Conservation (phyloP, 1,284 basidiomycete species). For the Neotropicomus parvogracilis region DNA sequence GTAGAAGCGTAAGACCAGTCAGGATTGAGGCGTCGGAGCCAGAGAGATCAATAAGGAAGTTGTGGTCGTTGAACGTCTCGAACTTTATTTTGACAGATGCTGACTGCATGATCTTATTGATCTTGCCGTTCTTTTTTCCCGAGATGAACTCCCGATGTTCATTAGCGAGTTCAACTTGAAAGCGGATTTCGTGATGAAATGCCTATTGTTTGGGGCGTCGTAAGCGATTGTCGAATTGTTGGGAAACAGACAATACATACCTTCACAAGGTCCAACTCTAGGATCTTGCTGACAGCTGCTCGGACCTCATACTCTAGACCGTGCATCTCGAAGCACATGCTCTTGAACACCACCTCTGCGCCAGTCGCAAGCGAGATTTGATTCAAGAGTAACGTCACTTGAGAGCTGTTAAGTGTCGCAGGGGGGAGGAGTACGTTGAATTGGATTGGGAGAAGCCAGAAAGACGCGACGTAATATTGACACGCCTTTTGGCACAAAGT, state of each 20-base stretch:
- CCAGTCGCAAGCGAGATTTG: conserved; percentile 85
- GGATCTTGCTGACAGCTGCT: conserved; percentile 78
- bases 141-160: conserved; percentile 98
- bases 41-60: conserved; percentile 95
- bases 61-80: conserved; percentile 98
- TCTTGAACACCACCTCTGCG: conserved; percentile 95
- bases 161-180: conserved; percentile 97
- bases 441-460: conserved; percentile 92
- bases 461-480: conserved; percentile 92
- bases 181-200: conserved; percentile 96
- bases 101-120: conserved; percentile 98
- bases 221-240: conserved; percentile 1
- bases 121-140: conserved; percentile 97
- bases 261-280: conserved; percentile 91
- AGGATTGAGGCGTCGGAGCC: conserved; percentile 81
- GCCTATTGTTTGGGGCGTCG: conserved; percentile 42
- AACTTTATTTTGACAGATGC: conserved; percentile 98
- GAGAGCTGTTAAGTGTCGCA: conserved; percentile 75
- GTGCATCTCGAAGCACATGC: conserved; percentile 96
- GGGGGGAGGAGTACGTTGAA: conserved; percentile 90
- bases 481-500: conserved; percentile 66
- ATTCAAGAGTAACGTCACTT: conserved; percentile 83
- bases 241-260: conserved; percentile 37
- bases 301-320: conserved; percentile 94
- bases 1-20: conserved; percentile 84